Evolutionary conservation across 805 yeast species (phyloP), one percentile per base, ranked within the genome.

Genomic region (Spencermartinsiella europaea): DNA sequence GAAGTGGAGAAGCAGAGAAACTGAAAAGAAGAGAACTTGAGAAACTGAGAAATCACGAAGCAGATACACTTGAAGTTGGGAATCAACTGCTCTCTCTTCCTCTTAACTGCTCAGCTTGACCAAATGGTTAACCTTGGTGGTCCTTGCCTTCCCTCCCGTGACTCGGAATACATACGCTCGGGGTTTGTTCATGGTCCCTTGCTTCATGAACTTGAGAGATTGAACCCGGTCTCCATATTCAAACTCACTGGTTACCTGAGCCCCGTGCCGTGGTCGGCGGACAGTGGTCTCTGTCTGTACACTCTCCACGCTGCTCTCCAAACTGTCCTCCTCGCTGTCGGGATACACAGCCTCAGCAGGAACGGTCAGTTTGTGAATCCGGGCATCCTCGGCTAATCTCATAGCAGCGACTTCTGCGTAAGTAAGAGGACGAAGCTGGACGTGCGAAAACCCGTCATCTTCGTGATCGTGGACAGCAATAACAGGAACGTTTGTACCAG

Each of bases 341-440:
- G 48, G 47, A 5, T 58, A 49, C 36, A 60, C 59, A 4, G 56
- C 56, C 16, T 58, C 53, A 28, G 38, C 36, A 22, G 48, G 33
- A 61, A 46, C 39, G 48, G 38, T 16, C 38, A 46, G 42, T 37
- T 38, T 37, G 22, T 38, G 42, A 22, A 5, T 39, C 2, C 34
- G 36, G 34, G 46, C 35, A 8, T 38, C 49, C 20, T 44, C 44
- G 27, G 51, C 50, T 21, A 48, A 49, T 21, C 50, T 33, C 49
- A 54, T 45, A 1, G 71, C 60, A 10, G 77, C 77, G 20, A 71
- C 79, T 62, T 77, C 81, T 10, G 79, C 79, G 56, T 76, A 76
- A 5, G 80, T 73, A 55, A 75, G 59, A 46, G 71, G 67, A 45
- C 78, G 71, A 36, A 74, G 59, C 40, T 69, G 69, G 45, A 77